phyloP scores from a whole-genome alignment of 2,329 filamentous ascomycete species.

The Pezicula rhizophila region DNA sequence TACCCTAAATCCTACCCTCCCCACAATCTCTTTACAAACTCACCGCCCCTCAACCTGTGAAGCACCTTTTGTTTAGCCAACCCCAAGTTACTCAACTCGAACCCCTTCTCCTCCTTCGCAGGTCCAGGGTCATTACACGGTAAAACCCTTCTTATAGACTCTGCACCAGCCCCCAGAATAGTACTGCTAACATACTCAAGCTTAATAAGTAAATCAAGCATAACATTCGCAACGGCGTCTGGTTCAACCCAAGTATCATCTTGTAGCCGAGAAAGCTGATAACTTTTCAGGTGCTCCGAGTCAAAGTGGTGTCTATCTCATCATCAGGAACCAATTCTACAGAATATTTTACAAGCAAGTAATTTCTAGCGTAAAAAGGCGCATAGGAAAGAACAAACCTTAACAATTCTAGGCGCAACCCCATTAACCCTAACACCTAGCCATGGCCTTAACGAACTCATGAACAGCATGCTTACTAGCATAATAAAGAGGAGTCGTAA shows the following conservation, averaged over 20 bases:
- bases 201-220: constrained; percentile 34
- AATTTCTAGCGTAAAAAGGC: not conserved
- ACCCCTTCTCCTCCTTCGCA: too few relatives aligned
- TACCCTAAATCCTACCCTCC: too few relatives aligned
- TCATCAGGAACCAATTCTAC: not conserved
- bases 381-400: constrained; percentile 22
- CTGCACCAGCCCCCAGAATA: constrained; percentile 34
- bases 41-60: too few relatives aligned
- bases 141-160: constrained; percentile 27
- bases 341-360: not conserved
- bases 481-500: constrained; percentile 39
- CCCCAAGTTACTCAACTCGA: too few relatives aligned
- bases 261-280: constrained; percentile 3
- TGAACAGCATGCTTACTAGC: constrained; percentile 43
- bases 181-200: constrained; percentile 32
- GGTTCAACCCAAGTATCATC: constrained; percentile 37
- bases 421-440: constrained; percentile 35
- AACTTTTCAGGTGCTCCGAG: constrained; percentile 37
- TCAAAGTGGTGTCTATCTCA: constrained; percentile 37
- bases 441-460: constrained; percentile 38
- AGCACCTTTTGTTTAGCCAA: too few relatives aligned
- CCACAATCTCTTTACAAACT: too few relatives aligned
- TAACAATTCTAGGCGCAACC: constrained; percentile 33
- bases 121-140: constrained; percentile 35
- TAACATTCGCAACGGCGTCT: constrained; percentile 36